Conservation (phyloP, 495 filamentous ascomycete genomes). For the Xylaria intraflava region DNA sequence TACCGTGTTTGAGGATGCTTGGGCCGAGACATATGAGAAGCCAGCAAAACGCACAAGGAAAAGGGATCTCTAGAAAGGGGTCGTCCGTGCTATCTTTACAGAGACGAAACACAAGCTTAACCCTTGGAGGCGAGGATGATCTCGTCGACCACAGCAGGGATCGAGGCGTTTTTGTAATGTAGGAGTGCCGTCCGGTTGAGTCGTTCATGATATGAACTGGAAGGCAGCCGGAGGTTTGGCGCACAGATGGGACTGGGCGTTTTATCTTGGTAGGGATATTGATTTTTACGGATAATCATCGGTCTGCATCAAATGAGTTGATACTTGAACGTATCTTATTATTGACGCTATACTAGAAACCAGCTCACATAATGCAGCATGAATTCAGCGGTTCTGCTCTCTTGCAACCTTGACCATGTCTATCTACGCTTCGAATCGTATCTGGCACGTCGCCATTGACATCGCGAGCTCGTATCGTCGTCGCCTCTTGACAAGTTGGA, state of each 20-base stretch:
- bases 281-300: not conserved
- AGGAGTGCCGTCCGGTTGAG: not conserved
- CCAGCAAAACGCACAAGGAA: slow-evolving; percentile 1
- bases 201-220: not conserved
- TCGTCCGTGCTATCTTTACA: not conserved
- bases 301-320: not conserved
- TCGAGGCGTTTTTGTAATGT: not conserved
- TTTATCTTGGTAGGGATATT: not conserved
- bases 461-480: not conserved
- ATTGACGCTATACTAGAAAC: not conserved
- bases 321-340: not conserved
- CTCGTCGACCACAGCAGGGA: not conserved
- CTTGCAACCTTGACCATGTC: not conserved
- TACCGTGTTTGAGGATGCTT: slow-evolving; percentile 72
- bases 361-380: not conserved
- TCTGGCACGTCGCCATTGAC: not conserved
- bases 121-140: not conserved
- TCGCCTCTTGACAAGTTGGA: not conserved
- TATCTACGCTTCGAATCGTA: not conserved
- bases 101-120: not conserved
- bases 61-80: not conserved
- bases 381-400: not conserved
- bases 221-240: not conserved
- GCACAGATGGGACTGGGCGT: not conserved
- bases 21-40: slow-evolving; percentile 40